Evolutionary conservation across 768 basidiomycete genomes (phyloP), one percentile per base, ranked within the genome.

Genomic region (Boletus speciosus): DNA sequence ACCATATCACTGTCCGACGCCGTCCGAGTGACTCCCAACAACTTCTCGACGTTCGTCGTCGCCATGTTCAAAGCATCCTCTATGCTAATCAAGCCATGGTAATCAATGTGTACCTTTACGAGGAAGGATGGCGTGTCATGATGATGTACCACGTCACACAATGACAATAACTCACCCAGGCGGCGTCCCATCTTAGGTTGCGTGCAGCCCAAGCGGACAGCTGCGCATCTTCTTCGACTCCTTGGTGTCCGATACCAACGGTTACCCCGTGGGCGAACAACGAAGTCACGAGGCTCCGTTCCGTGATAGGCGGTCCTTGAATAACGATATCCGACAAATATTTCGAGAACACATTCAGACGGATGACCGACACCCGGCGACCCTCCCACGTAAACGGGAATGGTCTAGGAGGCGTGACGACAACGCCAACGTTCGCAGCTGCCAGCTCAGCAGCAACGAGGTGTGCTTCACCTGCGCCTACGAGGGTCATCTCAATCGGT

Each of bases 111-210:
- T 6, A 57, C 73, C 76, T 74, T 38, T 15, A 37, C 41, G 44
- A 25, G 25, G 32, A 46, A 47, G 25, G 31, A 50, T 3, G n/a
- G 35, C 29, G 1, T 40, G 41, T 60, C 44, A 45, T n/a, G 37
- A 29, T 9, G 16, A 16, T 25, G n/a, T 27, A 21, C 35, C 21
- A 8, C 11, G 14, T 32, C 41, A 45, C 14, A 25, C 10, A 23
- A 25, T 29, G 29, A 29, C 1, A 72, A 79, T 43, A 47, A 88
- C 95, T 88, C 94, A 97, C 97, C 96, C 98, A 51, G 88, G 81
- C 67, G 88, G 71, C 66, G 81, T 98, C 67, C 98, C 95, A 70
- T 85, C 38, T 94, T 91, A 50, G 88, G 88, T 58, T 92, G 88
- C 6, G 94, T 91, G 47, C 97, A 77, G 50, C 98, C 76, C 54